Conservation (phyloP, 306 rosid genomes). For the Mimosa bimucronata region DNA sequence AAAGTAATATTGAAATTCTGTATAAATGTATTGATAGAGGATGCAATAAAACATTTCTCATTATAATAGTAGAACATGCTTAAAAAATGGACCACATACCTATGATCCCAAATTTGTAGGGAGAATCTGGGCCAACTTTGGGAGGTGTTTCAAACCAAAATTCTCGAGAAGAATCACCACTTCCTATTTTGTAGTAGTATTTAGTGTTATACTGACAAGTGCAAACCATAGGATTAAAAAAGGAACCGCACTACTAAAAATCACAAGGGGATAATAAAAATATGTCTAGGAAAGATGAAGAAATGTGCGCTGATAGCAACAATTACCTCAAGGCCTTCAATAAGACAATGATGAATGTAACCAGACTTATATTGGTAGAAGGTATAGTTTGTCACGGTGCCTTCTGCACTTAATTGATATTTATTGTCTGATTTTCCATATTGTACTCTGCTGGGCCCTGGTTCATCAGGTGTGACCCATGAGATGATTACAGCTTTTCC, state of each 20-base stretch:
- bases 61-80: conserved; percentile 11
- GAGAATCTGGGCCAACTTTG: conserved; percentile 60
- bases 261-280: conserved; percentile 17
- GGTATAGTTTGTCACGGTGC: conserved; percentile 66
- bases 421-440: conserved; percentile 59
- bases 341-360: conserved; percentile 83
- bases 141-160: conserved; percentile 93
- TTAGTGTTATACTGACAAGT: conserved; percentile 72
- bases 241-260: neutral
- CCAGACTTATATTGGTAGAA: conserved; percentile 85
- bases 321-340: conserved; percentile 79
- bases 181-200: conserved; percentile 89
- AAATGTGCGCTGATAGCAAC: conserved; percentile 11
- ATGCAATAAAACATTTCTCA: conserved; percentile 21
- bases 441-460: conserved; percentile 64
- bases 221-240: conserved; percentile 30
- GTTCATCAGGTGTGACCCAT: conserved; percentile 81
- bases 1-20: conserved; percentile 1
- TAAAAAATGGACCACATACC: conserved; percentile 56
- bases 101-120: conserved; percentile 92
- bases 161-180: conserved; percentile 80
- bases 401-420: conserved; percentile 57
- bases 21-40: conserved; percentile 23
- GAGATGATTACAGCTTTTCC: conserved; percentile 90
- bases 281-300: conserved; percentile 31